Evolutionary conservation across 2,329 filamentous ascomycete genomes (phyloP).

Genomic region (Talaromyces piceae): DNA sequence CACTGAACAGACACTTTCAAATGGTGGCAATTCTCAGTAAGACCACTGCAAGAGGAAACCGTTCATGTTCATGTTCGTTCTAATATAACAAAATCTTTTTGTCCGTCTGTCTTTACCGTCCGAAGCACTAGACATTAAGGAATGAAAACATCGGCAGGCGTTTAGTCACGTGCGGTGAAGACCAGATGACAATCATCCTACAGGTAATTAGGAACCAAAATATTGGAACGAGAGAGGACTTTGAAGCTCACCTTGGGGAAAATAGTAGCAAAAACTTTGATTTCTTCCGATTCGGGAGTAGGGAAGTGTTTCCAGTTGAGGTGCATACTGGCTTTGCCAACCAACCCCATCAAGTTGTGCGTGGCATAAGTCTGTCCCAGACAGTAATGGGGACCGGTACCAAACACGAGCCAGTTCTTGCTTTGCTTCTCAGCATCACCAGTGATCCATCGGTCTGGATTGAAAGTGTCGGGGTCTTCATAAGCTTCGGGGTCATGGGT

Average conservation of each 20-base stretch:
- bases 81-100: background rate
- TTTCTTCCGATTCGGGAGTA: constrained; percentile 79
- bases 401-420: constrained; percentile 97
- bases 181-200: constrained; percentile 79
- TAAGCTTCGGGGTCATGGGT: constrained; percentile 92
- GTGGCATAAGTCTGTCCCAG: constrained; percentile 88
- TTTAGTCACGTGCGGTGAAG: constrained; percentile 48
- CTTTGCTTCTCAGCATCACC: constrained; percentile 83
- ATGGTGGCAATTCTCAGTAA: background rate
- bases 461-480: constrained; percentile 76
- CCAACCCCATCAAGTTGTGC: constrained; percentile 78
- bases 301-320: constrained; percentile 86
- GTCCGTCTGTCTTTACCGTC: background rate
- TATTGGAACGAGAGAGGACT: background rate
- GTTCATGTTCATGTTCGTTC: background rate
- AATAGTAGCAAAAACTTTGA: constrained; percentile 97
- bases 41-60: background rate
- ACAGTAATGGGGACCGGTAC: constrained; percentile 93
- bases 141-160: background rate
- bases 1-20: background rate
- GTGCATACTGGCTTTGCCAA: constrained; percentile 80
- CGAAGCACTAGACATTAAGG: background rate
- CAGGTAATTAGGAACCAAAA: constrained; percentile 17
- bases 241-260: constrained; percentile 74
- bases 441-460: constrained; percentile 84